Evolutionary conservation across 108 stramenopile genomes (phyloP).

Genomic region (Stephanodiscus minutulus): DNA sequence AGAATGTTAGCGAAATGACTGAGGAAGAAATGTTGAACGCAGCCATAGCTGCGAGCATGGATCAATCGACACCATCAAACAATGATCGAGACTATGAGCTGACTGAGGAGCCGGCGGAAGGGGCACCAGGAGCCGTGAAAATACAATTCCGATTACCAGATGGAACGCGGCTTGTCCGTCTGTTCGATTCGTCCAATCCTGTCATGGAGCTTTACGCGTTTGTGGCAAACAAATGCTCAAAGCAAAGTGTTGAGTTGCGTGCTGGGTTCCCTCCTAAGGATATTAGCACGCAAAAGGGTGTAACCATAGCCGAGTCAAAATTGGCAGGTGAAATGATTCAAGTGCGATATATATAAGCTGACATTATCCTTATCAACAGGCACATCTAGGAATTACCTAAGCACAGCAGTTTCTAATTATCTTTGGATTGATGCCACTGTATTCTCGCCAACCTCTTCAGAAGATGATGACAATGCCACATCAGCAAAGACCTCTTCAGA

Average conservation of each 20-base stretch:
- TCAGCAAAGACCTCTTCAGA: not conserved
- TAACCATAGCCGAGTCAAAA: constrained; percentile 66
- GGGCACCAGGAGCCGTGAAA: constrained; percentile 50
- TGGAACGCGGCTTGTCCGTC: constrained; percentile 57
- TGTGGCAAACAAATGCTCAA: constrained; percentile 47
- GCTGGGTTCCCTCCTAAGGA: constrained; percentile 78
- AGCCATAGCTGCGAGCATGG: constrained; percentile 71
- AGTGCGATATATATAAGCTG: constrained; percentile 51
- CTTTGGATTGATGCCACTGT: not conserved
- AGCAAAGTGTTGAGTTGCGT: constrained; percentile 58
- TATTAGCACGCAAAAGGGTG: constrained; percentile 27
- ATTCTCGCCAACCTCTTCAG: not conserved
- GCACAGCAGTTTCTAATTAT: not conserved
- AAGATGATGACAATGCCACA: constrained; percentile 8
- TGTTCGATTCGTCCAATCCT: constrained; percentile 56
- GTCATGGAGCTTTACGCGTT: constrained; percentile 62
- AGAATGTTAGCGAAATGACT: constrained; percentile 53
- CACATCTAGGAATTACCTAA: not conserved
- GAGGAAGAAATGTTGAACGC: constrained; percentile 85
- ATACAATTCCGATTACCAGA: constrained; percentile 78
- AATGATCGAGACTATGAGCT: constrained; percentile 2
- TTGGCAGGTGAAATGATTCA: constrained; percentile 73
- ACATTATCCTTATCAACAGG: too few species aligned
- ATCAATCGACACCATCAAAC: constrained; percentile 21
- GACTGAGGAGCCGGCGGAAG: constrained; percentile 60